Conservation (phyloP, 2,329 filamentous ascomycete genomes). For the Exophiala sp. region DNA sequence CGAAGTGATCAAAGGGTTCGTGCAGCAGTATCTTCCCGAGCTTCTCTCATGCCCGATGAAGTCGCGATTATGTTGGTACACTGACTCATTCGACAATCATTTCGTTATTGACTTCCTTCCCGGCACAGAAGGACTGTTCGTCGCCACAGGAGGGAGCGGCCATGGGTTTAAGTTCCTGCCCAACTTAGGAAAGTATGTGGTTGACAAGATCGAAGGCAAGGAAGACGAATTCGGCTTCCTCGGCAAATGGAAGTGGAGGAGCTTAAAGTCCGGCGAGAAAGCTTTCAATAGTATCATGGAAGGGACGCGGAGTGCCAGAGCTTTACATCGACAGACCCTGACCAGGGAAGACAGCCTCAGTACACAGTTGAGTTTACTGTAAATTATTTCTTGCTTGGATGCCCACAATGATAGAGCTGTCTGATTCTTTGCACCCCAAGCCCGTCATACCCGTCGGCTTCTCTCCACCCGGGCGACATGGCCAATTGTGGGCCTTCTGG, state of each 20-base stretch:
- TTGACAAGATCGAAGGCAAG: slow-evolving; percentile 43
- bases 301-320: not conserved
- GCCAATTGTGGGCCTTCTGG: too few species aligned
- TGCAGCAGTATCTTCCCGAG: slow-evolving; percentile 10
- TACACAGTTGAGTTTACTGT: not conserved
- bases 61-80: slow-evolving; percentile 19
- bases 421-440: too few species aligned
- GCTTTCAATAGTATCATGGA: not conserved
- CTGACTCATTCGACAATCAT: slow-evolving; percentile 26
- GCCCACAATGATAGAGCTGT: too few species aligned
- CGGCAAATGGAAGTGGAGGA: slow-evolving; percentile 41
- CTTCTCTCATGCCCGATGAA: slow-evolving; percentile 3
- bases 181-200: slow-evolving; percentile 48
- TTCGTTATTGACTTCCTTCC: slow-evolving; percentile 24
- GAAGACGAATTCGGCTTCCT: slow-evolving; percentile 36
- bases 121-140: slow-evolving; percentile 25
- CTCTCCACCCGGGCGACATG: too few species aligned
- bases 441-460: too few species aligned
- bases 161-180: slow-evolving; percentile 53
- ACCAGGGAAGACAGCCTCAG: not conserved
- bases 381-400: not conserved
- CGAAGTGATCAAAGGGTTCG: slow-evolving; percentile 3
- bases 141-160: slow-evolving; percentile 46
- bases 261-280: not conserved
- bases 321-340: not conserved